phyloP scores from a whole-genome alignment of 352 stramenopile species.

The Pseudoperonospora humuli region DNA sequence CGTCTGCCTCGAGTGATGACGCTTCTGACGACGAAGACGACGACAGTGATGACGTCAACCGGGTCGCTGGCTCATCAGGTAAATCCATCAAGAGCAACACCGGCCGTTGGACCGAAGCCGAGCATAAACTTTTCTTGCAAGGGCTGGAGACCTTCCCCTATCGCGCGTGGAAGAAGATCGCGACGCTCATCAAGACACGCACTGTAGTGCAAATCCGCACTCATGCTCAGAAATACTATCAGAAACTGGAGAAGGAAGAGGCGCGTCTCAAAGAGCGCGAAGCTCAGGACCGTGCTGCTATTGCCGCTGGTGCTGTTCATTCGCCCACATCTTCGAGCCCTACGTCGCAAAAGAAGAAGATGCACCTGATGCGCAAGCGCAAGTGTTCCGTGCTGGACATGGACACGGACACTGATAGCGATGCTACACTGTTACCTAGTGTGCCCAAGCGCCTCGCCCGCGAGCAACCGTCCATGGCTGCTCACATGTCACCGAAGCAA shows the following conservation, averaged over 20 bases:
- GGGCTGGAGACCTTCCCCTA: conserved; percentile 82
- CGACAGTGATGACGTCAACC: conserved; percentile 14
- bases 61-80: conserved; percentile 1
- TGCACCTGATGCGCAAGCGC: conserved; percentile 56
- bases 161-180: conserved; percentile 90
- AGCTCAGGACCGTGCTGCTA: conserved; percentile 26
- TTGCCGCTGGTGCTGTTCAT: conserved; percentile 2
- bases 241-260: conserved; percentile 86
- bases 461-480: conserved; percentile 52
- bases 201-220: conserved; percentile 88
- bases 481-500: conserved; percentile 73
- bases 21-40: conserved; percentile 31
- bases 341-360: conserved; percentile 39
- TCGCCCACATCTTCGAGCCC: conserved; percentile 15
- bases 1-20: conserved; percentile 21
- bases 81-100: conserved; percentile 66
- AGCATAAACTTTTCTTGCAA: conserved; percentile 86
- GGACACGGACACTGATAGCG: conserved; percentile 22
- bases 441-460: conserved; percentile 62
- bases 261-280: conserved; percentile 65
- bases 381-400: conserved; percentile 41
- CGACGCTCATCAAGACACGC: conserved; percentile 89
- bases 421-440: conserved; percentile 29
- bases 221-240: conserved; percentile 86
- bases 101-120: conserved; percentile 76